Conservation (phyloP, 768 basidiomycete species). For the Fistulinella prunicolor region DNA sequence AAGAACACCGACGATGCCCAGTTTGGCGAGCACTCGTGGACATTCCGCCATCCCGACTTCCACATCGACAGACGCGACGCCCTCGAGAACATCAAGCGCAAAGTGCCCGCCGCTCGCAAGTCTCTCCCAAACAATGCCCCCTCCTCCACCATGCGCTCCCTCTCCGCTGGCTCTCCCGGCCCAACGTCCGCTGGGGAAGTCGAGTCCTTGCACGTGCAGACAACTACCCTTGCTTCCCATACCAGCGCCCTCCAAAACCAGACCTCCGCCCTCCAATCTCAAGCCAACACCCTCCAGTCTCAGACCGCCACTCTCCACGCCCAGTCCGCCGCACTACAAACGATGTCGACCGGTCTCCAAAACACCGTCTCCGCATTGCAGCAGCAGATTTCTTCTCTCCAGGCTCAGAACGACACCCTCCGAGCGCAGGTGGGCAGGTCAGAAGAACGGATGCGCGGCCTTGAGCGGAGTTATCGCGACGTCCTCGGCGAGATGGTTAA, state of each 20-base stretch:
- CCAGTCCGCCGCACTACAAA: slow-evolving; percentile 33
- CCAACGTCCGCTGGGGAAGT: slow-evolving; percentile 22
- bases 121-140: slow-evolving; percentile 23
- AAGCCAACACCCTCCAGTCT: slow-evolving; percentile 25
- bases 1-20: slow-evolving; percentile 84
- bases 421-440: slow-evolving; percentile 33
- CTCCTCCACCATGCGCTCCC: slow-evolving; percentile 26
- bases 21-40: slow-evolving; percentile 60
- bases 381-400: slow-evolving; percentile 29
- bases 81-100: slow-evolving; percentile 66
- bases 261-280: slow-evolving; percentile 27
- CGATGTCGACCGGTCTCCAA: slow-evolving; percentile 28
- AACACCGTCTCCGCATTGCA: slow-evolving; percentile 24
- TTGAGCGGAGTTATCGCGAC: slow-evolving; percentile 64
- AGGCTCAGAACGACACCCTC: slow-evolving; percentile 31
- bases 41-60: slow-evolving; percentile 52
- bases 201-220: slow-evolving; percentile 28
- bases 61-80: slow-evolving; percentile 50
- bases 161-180: slow-evolving; percentile 28
- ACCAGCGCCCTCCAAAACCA: slow-evolving; percentile 29
- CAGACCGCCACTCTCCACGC: slow-evolving; percentile 34
- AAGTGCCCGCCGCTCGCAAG: slow-evolving; percentile 43
- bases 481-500: slow-evolving; percentile 69
- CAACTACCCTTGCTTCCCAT: slow-evolving; percentile 30
- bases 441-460: slow-evolving; percentile 52